phyloP scores from a whole-genome alignment of 1,284 basidiomycete genomes.

The Exobasidium cylindrosporum region DNA sequence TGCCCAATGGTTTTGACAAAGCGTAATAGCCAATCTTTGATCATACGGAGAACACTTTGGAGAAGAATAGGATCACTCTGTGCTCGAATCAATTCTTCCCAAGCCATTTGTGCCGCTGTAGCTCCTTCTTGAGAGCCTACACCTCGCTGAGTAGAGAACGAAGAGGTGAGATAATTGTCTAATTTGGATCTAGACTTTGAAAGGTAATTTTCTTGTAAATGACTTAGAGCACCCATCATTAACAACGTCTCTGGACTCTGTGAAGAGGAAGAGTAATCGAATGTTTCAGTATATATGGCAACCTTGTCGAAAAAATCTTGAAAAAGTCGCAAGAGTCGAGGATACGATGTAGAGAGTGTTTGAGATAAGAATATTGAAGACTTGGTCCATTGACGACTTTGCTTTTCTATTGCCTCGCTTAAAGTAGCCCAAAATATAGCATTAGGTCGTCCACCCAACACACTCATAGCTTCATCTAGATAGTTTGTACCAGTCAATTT shows the following conservation, averaged over 20 bases:
- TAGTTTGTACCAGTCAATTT: conserved; percentile 69
- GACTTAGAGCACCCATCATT: conserved; percentile 73
- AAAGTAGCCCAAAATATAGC: conserved; percentile 85
- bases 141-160: conserved; percentile 59
- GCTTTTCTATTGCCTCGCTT: conserved; percentile 50
- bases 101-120: conserved; percentile 70
- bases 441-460: conserved; percentile 83
- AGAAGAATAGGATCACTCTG: conserved; percentile 86
- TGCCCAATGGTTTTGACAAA: not conserved
- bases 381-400: conserved; percentile 46
- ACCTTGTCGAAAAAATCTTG: conserved; percentile 95
- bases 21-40: conserved; percentile 55
- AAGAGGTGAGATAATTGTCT: conserved; percentile 72
- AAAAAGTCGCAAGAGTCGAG: conserved; percentile 78
- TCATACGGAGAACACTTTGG: conserved; percentile 71
- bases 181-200: conserved; percentile 76
- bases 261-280: conserved; percentile 69
- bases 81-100: conserved; percentile 87
- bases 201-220: conserved; percentile 79
- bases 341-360: conserved; percentile 78
- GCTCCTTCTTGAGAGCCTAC: conserved; percentile 65
- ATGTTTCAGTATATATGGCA: conserved; percentile 85
- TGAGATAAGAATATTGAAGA: conserved; percentile 81
- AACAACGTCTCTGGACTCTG: conserved; percentile 91
- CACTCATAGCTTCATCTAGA: conserved; percentile 68